Evolutionary conservation across 164 flowering plant species (phyloP).

Genomic region (Platanus orientalis): DNA sequence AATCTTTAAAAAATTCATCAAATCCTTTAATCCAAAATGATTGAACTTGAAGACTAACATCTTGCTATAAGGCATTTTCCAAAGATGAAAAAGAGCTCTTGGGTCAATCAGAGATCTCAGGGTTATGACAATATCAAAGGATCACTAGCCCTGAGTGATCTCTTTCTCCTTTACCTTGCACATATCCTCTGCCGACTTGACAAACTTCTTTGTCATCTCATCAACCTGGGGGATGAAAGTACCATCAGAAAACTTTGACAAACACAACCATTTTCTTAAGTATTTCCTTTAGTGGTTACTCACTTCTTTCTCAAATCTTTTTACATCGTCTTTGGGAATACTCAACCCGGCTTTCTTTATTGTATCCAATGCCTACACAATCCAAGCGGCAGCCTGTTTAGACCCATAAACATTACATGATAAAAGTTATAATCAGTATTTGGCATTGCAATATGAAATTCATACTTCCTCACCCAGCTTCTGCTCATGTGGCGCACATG

Average conservation of each 20-base stretch:
- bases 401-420: background rate
- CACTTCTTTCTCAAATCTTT: conserved; percentile 87
- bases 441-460: background rate
- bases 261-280: background rate
- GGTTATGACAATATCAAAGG: too few relatives aligned
- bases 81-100: too few relatives aligned
- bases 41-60: too few relatives aligned
- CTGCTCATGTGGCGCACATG: background rate
- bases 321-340: conserved; percentile 62
- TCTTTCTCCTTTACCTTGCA: conserved; percentile 97
- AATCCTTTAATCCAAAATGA: too few relatives aligned
- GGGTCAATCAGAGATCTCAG: too few relatives aligned
- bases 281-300: conserved; percentile 17
- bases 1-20: too few relatives aligned
- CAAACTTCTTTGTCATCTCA: conserved; percentile 76
- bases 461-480: background rate
- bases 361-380: conserved; percentile 68
- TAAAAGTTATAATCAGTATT: background rate
- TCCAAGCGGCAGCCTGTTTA: conserved; percentile 5
- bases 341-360: conserved; percentile 71
- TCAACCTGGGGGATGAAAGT: conserved; percentile 52
- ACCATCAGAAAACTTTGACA: conserved; percentile 1
- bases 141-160: conserved; percentile 23
- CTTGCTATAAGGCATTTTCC: too few relatives aligned
- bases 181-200: conserved; percentile 84